Evolutionary conservation across 2,329 filamentous ascomycete species (phyloP).

Genomic region (Cercospora zeae-maydis): DNA sequence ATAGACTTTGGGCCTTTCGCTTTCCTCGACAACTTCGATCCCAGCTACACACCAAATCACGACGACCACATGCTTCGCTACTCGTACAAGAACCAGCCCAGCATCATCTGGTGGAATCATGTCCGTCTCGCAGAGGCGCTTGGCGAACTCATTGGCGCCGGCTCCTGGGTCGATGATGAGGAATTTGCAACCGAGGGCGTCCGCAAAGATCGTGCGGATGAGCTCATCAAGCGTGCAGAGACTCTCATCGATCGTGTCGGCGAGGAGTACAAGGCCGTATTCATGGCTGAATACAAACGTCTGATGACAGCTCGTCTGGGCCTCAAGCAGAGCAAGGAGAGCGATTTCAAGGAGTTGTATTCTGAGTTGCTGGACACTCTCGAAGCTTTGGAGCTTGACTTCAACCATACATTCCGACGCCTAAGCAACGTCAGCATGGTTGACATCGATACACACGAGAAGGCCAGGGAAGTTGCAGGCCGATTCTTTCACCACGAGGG

Average conservation of each 20-base stretch:
- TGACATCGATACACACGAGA: constrained; percentile 62
- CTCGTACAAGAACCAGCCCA: constrained; percentile 88
- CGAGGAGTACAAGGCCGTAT: constrained; percentile 84
- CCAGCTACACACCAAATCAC: constrained; percentile 91
- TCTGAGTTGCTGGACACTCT: constrained; percentile 78
- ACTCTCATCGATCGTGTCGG: constrained; percentile 74
- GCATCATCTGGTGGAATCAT: constrained; percentile 98
- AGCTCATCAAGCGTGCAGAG: constrained; percentile 76
- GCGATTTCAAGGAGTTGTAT: constrained; percentile 77
- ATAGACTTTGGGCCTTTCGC: constrained; percentile 97
- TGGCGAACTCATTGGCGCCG: constrained; percentile 82
- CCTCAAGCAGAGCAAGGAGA: constrained; percentile 63
- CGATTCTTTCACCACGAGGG: constrained; percentile 79
- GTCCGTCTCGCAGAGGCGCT: constrained; percentile 85
- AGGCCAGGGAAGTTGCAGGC: constrained; percentile 61
- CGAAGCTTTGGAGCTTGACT: constrained; percentile 80
- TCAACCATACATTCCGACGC: constrained; percentile 87
- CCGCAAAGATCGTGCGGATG: constrained; percentile 61
- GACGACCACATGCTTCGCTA: constrained; percentile 87
- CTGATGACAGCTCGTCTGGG: constrained; percentile 80
- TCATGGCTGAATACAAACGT: constrained; percentile 82
- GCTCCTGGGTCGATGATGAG: constrained; percentile 65
- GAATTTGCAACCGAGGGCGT: constrained; percentile 72
- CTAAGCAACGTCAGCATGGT: constrained; percentile 62
- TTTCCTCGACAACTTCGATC: constrained; percentile 96